Evolutionary conservation across 148 eudicot genomes (phyloP), one percentile per base, ranked within the genome.

Genomic region (Polygonum aviculare): DNA sequence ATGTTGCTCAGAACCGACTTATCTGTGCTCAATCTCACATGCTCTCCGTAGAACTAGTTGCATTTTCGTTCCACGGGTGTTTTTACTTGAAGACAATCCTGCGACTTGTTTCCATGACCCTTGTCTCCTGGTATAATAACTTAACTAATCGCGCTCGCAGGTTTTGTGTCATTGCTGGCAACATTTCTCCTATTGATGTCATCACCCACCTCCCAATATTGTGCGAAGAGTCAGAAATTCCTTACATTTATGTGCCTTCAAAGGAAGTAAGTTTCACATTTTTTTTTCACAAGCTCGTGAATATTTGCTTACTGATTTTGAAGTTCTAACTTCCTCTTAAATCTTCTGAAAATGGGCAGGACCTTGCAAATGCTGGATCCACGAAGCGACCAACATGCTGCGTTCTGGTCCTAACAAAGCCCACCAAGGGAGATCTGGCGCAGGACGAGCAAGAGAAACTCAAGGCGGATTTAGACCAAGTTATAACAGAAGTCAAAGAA

Each of bases 311-410:
- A 26, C 31, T 26, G 31, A 1, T 26, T 1, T 26, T 26, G 31
- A 26, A 26, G 1, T 26, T 0, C 31, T 26, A 26, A 26, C 31
- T 26, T 26, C 31, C 31, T 26, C 31, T 26, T 26, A 26, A 26
- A 26, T 26, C 31, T 0, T 26, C 26, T 54, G 22, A 18, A 54
- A 62, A 26, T 33, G 31, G 4, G 15, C 15, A 95, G 99, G 97
- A 92, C 81, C 93, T 95, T 73, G 99, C 99, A 0, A 95, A 87
- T 83, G 99, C 99, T 1, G 97, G 97, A 49, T 84, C 97, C n/a
- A 95, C 99, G 45, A 95, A 95, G 88, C 82, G 97, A 79, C 97
- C 99, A 19, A 95, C 97, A 21, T 95, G 99, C 80, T 95, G 99
- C 74, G 99, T 95, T 59, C 77, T 95, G 79, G 97, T 95, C 79